Evolutionary conservation across 2,329 filamentous ascomycete genomes (phyloP).

Genomic region (Periconia digitata): DNA sequence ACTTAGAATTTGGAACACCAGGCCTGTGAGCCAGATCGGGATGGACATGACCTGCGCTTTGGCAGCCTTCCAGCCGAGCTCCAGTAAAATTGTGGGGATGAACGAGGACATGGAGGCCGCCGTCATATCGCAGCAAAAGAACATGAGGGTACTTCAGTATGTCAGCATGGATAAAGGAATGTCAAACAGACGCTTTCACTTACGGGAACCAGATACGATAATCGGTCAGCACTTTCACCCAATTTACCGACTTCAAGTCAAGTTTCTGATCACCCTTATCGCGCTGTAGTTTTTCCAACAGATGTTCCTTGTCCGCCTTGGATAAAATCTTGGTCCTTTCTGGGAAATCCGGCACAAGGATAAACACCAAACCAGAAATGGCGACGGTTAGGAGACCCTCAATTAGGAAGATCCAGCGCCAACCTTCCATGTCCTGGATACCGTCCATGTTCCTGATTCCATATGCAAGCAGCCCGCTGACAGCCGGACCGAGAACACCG

Average conservation of each 20-base stretch:
- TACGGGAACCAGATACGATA: slow-evolving; percentile 60
- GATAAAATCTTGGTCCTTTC: slow-evolving; percentile 53
- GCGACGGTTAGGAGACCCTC: slow-evolving; percentile 58
- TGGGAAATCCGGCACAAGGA: slow-evolving; percentile 58
- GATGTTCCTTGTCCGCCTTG: slow-evolving; percentile 53
- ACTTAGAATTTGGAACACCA: slow-evolving; percentile 26
- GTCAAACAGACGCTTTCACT: slow-evolving; percentile 49
- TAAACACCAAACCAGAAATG: slow-evolving; percentile 50
- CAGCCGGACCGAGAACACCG: slow-evolving; percentile 56
- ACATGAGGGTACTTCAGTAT: slow-evolving; percentile 26
- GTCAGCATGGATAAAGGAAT: slow-evolving; percentile 6
- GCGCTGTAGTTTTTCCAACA: slow-evolving; percentile 51
- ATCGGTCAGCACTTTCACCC: slow-evolving; percentile 50
- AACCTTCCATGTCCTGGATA: slow-evolving; percentile 26
- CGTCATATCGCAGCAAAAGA: slow-evolving; percentile 40
- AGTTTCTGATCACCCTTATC: slow-evolving; percentile 52
- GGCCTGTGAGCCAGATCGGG: slow-evolving; percentile 35
- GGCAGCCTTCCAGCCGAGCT: slow-evolving; percentile 36
- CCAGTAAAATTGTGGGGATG: slow-evolving; percentile 38
- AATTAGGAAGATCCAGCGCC: slow-evolving; percentile 60
- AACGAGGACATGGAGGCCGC: slow-evolving; percentile 34
- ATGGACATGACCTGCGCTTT: slow-evolving; percentile 38
- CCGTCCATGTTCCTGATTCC: slow-evolving; percentile 39
- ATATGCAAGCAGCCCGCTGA: slow-evolving; percentile 57
- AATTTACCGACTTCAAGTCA: slow-evolving; percentile 50